Conservation (phyloP, 2,329 filamentous ascomycete genomes). For the Phaeosphaeria sp. region DNA sequence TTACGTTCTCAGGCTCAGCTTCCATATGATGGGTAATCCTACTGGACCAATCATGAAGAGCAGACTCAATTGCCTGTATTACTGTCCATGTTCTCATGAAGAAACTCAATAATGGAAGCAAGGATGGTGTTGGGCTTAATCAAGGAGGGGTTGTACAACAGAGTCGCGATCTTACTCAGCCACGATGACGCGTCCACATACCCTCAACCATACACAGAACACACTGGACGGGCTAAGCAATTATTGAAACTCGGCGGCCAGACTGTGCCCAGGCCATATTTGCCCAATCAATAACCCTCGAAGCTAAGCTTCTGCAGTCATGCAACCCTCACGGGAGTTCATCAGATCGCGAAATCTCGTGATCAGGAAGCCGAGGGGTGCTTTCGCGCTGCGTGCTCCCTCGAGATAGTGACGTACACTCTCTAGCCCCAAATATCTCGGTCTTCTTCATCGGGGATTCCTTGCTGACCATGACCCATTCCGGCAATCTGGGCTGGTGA, state of each 20-base stretch:
- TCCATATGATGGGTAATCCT: neutral
- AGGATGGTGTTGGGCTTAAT: neutral
- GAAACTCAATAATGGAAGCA: neutral
- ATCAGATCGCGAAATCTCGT: neutral
- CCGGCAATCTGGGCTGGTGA: too few species aligned
- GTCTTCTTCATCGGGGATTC: too few species aligned
- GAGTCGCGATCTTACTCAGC: conserved; percentile 1
- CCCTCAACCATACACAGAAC: neutral
- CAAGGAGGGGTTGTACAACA: neutral
- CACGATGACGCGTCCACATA: neutral
- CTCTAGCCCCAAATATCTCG: too few species aligned
- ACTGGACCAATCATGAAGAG: neutral
- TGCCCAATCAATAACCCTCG: neutral
- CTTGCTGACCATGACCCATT: neutral
- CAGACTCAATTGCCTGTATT: neutral
- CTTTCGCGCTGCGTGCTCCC: neutral
- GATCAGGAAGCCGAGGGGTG: neutral
- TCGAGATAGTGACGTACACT: neutral
- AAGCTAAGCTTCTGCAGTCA: neutral
- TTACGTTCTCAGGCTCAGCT: neutral
- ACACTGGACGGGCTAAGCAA: neutral
- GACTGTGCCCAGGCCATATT: neutral
- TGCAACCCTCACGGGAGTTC: neutral
- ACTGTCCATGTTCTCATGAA: neutral
- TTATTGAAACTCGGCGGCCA: neutral